Percentiles rank a stretch among this genome's conserved stretches.
phyloP scores from a whole-genome alignment of 768 basidiomycete genomes.

The Termitomyces sp. region DNA sequence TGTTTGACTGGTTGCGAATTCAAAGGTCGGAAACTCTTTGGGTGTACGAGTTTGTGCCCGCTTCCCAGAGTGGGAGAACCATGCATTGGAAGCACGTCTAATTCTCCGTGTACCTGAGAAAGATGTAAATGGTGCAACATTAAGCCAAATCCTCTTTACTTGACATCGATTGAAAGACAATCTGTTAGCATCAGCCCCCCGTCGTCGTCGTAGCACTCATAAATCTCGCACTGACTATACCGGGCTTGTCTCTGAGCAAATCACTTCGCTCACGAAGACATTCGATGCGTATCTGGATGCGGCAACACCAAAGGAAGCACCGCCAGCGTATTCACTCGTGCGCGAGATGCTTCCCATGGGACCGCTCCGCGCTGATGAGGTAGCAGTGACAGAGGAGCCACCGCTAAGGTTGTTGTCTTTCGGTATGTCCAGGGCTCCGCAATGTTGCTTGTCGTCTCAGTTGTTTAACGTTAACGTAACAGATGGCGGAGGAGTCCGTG shows the following conservation, averaged over 20 bases:
- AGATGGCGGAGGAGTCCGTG: slow-evolving; percentile 32
- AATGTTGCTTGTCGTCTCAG: background rate
- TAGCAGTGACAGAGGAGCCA: slow-evolving; percentile 12
- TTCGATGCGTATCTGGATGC: slow-evolving; percentile 17
- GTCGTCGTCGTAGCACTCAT: background rate
- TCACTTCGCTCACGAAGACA: slow-evolving; percentile 12
- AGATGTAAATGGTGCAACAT: slow-evolving; percentile 6
- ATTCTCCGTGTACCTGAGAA: slow-evolving; percentile 22
- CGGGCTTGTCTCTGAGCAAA: slow-evolving; percentile 6
- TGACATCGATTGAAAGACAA: background rate
- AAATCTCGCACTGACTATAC: slow-evolving; percentile 8
- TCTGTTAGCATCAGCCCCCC: background rate
- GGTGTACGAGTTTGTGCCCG: slow-evolving; percentile 26
- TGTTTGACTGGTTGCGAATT: background rate
- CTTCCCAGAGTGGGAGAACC: slow-evolving; percentile 24
- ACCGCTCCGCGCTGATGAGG: slow-evolving; percentile 18
- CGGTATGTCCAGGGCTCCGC: slow-evolving; percentile 12
- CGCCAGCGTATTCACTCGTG: slow-evolving; percentile 20
- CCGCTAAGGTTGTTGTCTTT: slow-evolving; percentile 24
- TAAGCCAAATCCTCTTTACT: background rate
- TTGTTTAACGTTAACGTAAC: background rate
- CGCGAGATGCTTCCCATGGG: slow-evolving; percentile 19
- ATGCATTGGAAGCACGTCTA: slow-evolving; percentile 21
- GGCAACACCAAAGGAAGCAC: slow-evolving; percentile 12
- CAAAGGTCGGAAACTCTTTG: slow-evolving; percentile 24